Conservation (phyloP, 192 early-diverging fungal genomes). For the Coemansia sp. region DNA sequence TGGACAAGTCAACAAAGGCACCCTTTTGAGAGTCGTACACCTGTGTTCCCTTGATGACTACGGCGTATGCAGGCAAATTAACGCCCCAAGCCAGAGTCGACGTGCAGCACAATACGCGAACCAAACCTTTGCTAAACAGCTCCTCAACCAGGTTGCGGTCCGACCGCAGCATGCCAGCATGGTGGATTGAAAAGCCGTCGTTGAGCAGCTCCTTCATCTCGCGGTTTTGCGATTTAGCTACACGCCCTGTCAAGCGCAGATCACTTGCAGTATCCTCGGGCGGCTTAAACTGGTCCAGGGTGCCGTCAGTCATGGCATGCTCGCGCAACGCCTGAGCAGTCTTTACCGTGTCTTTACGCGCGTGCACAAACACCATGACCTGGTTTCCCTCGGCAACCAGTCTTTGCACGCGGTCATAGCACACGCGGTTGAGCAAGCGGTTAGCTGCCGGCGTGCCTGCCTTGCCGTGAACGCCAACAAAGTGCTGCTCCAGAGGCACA, state of each 20-base stretch:
- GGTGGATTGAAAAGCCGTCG: slow-evolving; percentile 90
- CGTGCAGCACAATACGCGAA: slow-evolving; percentile 90
- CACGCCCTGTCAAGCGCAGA: slow-evolving; percentile 59
- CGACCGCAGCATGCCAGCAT: slow-evolving; percentile 92
- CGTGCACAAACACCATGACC: slow-evolving; percentile 99
- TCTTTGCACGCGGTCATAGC: slow-evolving; percentile 80
- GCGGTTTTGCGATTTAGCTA: slow-evolving; percentile 74
- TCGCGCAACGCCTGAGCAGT: slow-evolving; percentile 82
- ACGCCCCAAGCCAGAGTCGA: slow-evolving; percentile 99
- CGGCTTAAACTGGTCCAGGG: slow-evolving; percentile 36
- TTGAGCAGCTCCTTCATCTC: slow-evolving; percentile 87
- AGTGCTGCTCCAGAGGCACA: slow-evolving; percentile 95
- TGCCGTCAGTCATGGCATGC: slow-evolving; percentile 67
- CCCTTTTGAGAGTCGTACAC: slow-evolving; percentile 95
- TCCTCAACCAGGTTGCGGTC: slow-evolving; percentile 87
- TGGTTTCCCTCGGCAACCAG: slow-evolving; percentile 86
- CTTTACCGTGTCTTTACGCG: slow-evolving; percentile 97
- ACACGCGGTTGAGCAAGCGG: slow-evolving; percentile 75
- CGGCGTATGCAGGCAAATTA: slow-evolving; percentile 97
- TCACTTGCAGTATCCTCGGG: slow-evolving; percentile 52
- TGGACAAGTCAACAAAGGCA: slow-evolving; percentile 90
- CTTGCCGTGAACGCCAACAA: slow-evolving; percentile 91
- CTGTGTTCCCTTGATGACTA: slow-evolving; percentile 97
- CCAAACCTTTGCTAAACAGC: slow-evolving; percentile 84
- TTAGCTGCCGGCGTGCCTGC: slow-evolving; percentile 65